phyloP scores from a whole-genome alignment of 139 green algal species.

The Spirogloea muscicola region DNA sequence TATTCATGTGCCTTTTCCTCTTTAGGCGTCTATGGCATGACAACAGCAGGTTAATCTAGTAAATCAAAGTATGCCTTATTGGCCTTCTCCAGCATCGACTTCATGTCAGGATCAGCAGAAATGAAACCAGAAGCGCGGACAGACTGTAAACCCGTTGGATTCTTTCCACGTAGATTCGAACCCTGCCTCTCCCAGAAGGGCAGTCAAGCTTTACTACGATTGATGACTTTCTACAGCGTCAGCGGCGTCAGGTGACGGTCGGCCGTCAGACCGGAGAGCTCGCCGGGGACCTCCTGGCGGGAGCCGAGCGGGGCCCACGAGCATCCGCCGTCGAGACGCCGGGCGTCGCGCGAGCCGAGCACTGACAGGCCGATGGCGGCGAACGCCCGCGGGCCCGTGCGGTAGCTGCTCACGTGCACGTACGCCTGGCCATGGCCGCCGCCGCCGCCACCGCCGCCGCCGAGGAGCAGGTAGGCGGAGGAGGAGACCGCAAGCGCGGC shows the following conservation, averaged over 20 bases:
- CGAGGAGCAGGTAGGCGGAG: no score
- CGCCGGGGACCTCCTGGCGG: neutral
- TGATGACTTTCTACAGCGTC: neutral
- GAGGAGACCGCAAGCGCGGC: no score
- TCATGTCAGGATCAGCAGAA: no score
- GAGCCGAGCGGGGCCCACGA: conserved; percentile 14
- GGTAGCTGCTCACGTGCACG: conserved; percentile 18
- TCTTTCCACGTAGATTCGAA: no score
- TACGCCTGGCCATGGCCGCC: no score
- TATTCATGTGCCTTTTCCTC: neutral
- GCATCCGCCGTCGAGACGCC: conserved; percentile 5
- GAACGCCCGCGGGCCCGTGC: conserved; percentile 1
- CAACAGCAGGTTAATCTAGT: no score
- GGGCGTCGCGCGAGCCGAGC: neutral
- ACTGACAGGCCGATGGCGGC: conserved; percentile 18
- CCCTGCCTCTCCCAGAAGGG: no score
- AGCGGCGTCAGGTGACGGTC: neutral
- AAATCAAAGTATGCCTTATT: no score
- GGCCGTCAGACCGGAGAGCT: conserved; percentile 8
- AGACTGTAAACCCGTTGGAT: no score
- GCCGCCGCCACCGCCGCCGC: no score
- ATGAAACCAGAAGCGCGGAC: no score
- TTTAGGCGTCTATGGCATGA: neutral
- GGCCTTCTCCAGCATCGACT: no score
- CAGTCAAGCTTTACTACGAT: neutral